Conservation (phyloP, 2,329 filamentous ascomycete genomes). For the Ceratocystis eucalypticola region DNA sequence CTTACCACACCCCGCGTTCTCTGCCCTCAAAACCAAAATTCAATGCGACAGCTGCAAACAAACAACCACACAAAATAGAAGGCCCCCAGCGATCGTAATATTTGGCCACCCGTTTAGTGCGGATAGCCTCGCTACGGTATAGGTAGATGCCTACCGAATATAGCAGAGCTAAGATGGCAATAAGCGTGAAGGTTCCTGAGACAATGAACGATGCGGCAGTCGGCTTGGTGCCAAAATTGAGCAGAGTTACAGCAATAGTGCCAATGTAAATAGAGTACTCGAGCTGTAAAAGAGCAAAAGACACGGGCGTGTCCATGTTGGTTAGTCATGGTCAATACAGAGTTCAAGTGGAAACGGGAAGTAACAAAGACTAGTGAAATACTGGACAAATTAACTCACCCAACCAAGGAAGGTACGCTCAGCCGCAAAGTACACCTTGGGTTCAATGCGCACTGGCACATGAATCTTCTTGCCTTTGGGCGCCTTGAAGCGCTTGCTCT, state of each 20-base stretch:
- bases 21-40: slow-evolving; percentile 72
- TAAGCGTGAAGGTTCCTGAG: slow-evolving; percentile 64
- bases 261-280: slow-evolving; percentile 94
- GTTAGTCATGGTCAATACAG: slow-evolving; percentile 16
- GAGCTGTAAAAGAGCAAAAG: slow-evolving; percentile 39
- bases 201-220: slow-evolving; percentile 49
- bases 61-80: slow-evolving; percentile 55
- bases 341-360: background rate
- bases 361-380: background rate
- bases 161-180: slow-evolving; percentile 63
- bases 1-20: slow-evolving; percentile 42
- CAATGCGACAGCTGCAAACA: slow-evolving; percentile 60
- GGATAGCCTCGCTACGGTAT: slow-evolving; percentile 76
- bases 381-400: slow-evolving; percentile 39
- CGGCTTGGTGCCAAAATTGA: slow-evolving; percentile 60
- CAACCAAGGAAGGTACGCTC: slow-evolving; percentile 93
- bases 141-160: slow-evolving; percentile 79
- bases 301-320: background rate
- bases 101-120: slow-evolving; percentile 66
- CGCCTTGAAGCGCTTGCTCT: slow-evolving; percentile 51
- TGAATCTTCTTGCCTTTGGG: slow-evolving; percentile 84
- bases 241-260: slow-evolving; percentile 67
- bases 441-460: slow-evolving; percentile 88
- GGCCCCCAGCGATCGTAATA: slow-evolving; percentile 90
- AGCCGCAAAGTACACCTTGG: slow-evolving; percentile 93